These are phyloP conservation scores for Emericellopsis atlantica DNA, from an alignment of 2,329 filamentous ascomycete species.

Conservation along the genomic window DNA sequence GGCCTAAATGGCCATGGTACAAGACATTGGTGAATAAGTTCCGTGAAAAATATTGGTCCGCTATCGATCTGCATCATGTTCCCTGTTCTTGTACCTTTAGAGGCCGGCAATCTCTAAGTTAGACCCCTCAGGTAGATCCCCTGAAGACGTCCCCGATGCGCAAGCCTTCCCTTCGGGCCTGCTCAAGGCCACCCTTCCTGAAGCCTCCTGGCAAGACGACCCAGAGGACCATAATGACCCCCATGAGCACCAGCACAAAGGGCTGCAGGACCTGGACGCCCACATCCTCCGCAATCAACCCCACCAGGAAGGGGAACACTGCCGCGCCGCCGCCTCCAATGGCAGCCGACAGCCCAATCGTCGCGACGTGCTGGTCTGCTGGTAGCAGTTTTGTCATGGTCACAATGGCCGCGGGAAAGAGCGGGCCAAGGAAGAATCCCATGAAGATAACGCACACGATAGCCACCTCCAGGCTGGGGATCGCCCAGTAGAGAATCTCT, in stretches of 20 bases:
- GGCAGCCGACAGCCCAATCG: constrained; percentile 66
- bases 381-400: constrained; percentile 59
- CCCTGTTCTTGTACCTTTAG: too few species aligned
- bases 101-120: too few species aligned
- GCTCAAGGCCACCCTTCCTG: constrained; percentile 5
- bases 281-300: constrained; percentile 46
- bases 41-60: too few species aligned
- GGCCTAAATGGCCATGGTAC: too few species aligned
- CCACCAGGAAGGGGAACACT: constrained; percentile 52
- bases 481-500: constrained; percentile 69
- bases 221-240: constrained; percentile 30
- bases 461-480: constrained; percentile 65
- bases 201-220: constrained; percentile 22
- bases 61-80: too few species aligned
- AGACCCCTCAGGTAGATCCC: background rate
- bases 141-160: background rate
- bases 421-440: constrained; percentile 68
- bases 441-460: constrained; percentile 59
- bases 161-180: constrained; percentile 2
- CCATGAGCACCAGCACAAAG: constrained; percentile 38
- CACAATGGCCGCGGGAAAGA: constrained; percentile 63
- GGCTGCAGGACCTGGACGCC: constrained; percentile 45
- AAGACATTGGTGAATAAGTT: too few species aligned
- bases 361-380: constrained; percentile 59
- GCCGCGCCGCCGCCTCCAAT: constrained; percentile 64